phyloP scores from a whole-genome alignment of 1,284 basidiomycete species.

The Moniliella sp. region DNA sequence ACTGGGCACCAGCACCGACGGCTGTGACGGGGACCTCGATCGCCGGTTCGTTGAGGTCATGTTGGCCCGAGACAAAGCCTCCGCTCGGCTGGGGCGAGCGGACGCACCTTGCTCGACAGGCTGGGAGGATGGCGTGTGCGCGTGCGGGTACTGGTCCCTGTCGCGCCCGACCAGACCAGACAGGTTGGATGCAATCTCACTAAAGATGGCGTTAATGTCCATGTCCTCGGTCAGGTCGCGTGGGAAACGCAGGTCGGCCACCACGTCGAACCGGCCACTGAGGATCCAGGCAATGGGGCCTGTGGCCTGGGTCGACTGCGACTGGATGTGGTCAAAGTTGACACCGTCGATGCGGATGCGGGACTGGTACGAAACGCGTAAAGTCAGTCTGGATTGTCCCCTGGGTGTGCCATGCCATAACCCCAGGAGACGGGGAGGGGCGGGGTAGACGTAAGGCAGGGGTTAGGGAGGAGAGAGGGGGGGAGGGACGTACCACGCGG shows the following conservation, averaged over 20 bases:
- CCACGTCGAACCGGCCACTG: constrained; percentile 82
- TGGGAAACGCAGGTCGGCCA: constrained; percentile 92
- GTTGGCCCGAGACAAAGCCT: constrained; percentile 74
- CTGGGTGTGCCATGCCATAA: too few species aligned
- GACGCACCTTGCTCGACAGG: constrained; percentile 3
- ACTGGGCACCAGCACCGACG: constrained; percentile 21
- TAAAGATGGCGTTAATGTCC: constrained; percentile 54
- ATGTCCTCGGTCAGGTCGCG: constrained; percentile 55
- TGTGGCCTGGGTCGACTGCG: constrained; percentile 43
- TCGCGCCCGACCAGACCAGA: constrained; percentile 16
- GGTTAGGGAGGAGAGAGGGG: background rate
- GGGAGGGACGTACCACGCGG: constrained; percentile 49
- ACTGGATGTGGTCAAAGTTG: constrained; percentile 83
- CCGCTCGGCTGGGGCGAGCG: constrained; percentile 38
- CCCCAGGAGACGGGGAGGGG: too few species aligned
- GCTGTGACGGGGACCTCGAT: constrained; percentile 47
- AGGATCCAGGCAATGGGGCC: constrained; percentile 92
- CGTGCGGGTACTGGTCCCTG: constrained; percentile 5
- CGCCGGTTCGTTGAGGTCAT: constrained; percentile 64
- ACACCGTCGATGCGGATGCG: constrained; percentile 89
- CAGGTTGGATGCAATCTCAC: constrained; percentile 71
- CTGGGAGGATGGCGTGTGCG: constrained; percentile 3
- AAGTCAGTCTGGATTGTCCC: too few species aligned
- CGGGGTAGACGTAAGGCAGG: too few species aligned
- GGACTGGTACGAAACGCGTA: constrained; percentile 38